Conservation (phyloP, 2,329 filamentous ascomycete genomes). For the Herpotrichia juniperi region DNA sequence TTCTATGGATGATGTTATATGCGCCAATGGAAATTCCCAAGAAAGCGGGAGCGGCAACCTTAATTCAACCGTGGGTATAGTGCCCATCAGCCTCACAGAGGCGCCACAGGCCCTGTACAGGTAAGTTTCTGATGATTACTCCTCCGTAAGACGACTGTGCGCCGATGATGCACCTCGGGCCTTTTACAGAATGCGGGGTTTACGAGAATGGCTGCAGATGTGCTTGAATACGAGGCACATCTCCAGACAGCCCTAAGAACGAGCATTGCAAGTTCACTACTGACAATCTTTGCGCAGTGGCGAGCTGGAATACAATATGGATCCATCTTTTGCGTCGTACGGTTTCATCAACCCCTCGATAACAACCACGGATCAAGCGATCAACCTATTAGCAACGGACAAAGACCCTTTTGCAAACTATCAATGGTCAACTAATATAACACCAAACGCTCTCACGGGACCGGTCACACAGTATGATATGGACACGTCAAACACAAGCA, state of each 20-base stretch:
- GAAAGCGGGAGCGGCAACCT: not conserved
- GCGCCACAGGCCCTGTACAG: not conserved
- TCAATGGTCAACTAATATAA: not conserved
- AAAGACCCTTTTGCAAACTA: slow-evolving; percentile 1
- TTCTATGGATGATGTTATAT: not conserved
- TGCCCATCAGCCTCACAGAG: not conserved
- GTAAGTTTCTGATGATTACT: too few relatives aligned
- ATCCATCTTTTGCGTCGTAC: slow-evolving; percentile 3
- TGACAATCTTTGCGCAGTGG: not conserved
- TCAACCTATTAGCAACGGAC: not conserved
- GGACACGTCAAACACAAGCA: not conserved
- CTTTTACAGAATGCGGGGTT: too few relatives aligned
- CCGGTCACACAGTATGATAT: not conserved
- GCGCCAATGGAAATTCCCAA: slow-evolving; percentile 3
- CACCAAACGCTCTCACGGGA: not conserved
- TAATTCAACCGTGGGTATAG: not conserved
- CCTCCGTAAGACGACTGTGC: too few relatives aligned
- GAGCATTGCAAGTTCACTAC: not conserved
- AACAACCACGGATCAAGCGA: not conserved
- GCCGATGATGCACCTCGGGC: too few relatives aligned
- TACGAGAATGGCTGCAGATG: too few relatives aligned
- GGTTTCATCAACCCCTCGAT: not conserved
- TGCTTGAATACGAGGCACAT: too few relatives aligned
- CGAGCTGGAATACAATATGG: not conserved
- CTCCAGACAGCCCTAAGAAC: too few relatives aligned